Conservation (phyloP, 2,329 filamentous ascomycete genomes). For the Sporothrix brunneoviolacea region DNA sequence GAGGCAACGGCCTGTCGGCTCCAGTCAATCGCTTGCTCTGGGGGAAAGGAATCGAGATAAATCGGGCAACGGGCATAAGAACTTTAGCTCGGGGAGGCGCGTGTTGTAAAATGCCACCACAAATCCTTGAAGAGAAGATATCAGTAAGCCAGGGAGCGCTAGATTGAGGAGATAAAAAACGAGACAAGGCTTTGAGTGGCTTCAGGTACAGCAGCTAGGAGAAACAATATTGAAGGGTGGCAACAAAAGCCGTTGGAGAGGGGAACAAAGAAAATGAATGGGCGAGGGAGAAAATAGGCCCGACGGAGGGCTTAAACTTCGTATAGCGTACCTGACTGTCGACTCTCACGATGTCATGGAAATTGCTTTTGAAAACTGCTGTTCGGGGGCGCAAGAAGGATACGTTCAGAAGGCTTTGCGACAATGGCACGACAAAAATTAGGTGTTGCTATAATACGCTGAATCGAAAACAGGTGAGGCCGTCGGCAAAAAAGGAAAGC, state of each 20-base stretch:
- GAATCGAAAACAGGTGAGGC: neutral
- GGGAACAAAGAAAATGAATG: conserved; percentile 1
- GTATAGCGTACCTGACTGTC: neutral
- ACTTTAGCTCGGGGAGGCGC: too few relatives aligned
- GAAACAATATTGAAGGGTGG: neutral
- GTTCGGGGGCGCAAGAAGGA: neutral
- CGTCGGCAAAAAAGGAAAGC: neutral
- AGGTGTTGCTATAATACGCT: conserved; percentile 1
- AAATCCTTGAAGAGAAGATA: neutral
- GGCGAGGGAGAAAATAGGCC: neutral
- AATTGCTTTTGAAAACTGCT: too few relatives aligned
- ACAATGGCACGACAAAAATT: neutral
- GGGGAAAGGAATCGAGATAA: neutral
- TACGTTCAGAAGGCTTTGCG: neutral
- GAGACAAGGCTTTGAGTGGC: conserved; percentile 1
- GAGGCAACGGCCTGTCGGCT: neutral
- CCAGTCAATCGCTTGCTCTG: neutral
- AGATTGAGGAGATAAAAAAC: neutral
- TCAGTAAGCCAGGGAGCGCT: conserved; percentile 12
- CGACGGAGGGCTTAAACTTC: neutral
- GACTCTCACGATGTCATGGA: neutral
- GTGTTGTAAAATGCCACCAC: neutral
- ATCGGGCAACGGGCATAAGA: too few relatives aligned
- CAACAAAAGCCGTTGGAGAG: conserved; percentile 1
- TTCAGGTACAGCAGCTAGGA: neutral